phyloP scores from a whole-genome alignment of 768 basidiomycete genomes.

The Mycena kentingensis region DNA sequence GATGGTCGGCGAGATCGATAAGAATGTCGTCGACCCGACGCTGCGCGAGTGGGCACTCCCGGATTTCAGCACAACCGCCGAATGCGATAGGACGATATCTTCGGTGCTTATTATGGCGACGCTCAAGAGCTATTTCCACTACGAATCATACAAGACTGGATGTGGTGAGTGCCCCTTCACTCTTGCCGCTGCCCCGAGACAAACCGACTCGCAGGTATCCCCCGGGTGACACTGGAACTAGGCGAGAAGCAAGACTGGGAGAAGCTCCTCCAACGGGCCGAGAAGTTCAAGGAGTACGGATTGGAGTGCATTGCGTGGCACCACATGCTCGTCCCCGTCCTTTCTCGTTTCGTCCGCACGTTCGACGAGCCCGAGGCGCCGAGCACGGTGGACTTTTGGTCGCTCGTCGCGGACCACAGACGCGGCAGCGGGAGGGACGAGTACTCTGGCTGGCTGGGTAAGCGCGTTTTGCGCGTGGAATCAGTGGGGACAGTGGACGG shows the following conservation, averaged over 20 bases:
- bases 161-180: too few species aligned
- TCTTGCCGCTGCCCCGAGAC: too few species aligned
- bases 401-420: slow-evolving; percentile 29
- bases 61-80: slow-evolving; percentile 46
- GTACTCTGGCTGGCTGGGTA: slow-evolving; percentile 39
- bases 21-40: slow-evolving; percentile 30
- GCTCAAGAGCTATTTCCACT: slow-evolving; percentile 42
- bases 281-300: slow-evolving; percentile 41
- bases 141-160: slow-evolving; percentile 26
- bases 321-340: slow-evolving; percentile 40
- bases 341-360: slow-evolving; percentile 37
- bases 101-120: slow-evolving; percentile 45
- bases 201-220: too few species aligned
- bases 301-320: slow-evolving; percentile 36
- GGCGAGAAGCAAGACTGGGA: slow-evolving; percentile 44
- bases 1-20: slow-evolving; percentile 25
- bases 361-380: slow-evolving; percentile 33
- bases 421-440: slow-evolving; percentile 24
- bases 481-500: slow-evolving; percentile 35
- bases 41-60: slow-evolving; percentile 45
- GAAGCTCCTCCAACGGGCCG: slow-evolving; percentile 35
- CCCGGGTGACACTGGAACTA: slow-evolving; percentile 45
- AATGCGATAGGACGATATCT: slow-evolving; percentile 36
- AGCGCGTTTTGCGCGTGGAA: slow-evolving; percentile 40
- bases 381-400: slow-evolving; percentile 37